phyloP scores from a whole-genome alignment of 2,329 filamentous ascomycete species.

The Ascochyta lentis region DNA sequence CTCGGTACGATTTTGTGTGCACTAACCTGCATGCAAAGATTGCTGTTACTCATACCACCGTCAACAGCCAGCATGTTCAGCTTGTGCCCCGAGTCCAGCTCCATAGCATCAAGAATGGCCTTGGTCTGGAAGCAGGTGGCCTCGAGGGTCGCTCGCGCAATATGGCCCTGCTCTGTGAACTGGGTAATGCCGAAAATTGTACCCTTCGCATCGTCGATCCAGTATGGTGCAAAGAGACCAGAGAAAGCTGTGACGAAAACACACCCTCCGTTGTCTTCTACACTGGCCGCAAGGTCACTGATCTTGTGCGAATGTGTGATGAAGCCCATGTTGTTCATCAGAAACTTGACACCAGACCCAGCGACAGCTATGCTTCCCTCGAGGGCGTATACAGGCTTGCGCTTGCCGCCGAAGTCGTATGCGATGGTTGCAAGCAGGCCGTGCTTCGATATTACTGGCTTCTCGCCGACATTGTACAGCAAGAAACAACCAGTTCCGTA shows the following conservation, averaged over 20 bases:
- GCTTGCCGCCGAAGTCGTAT: constrained; percentile 75
- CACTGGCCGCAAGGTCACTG: constrained; percentile 67
- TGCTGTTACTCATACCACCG: constrained; percentile 87
- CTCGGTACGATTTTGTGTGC: constrained; percentile 6
- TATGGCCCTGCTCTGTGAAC: constrained; percentile 83
- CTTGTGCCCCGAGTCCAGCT: constrained; percentile 78
- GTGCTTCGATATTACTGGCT: constrained; percentile 83
- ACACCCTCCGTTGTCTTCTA: constrained; percentile 80
- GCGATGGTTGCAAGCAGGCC: constrained; percentile 87
- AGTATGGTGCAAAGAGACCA: constrained; percentile 90
- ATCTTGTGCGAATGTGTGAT: constrained; percentile 68
- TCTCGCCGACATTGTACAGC: constrained; percentile 84
- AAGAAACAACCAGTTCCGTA: constrained; percentile 91
- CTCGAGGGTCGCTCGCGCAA: constrained; percentile 87
- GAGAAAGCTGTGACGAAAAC: constrained; percentile 90
- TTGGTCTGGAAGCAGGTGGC: constrained; percentile 93
- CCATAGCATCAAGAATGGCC: constrained; percentile 91
- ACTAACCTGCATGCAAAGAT: constrained; percentile 79
- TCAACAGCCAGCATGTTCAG: constrained; percentile 81
- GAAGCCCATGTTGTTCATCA: constrained; percentile 70
- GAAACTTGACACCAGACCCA: constrained; percentile 75
- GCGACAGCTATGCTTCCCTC: constrained; percentile 86
- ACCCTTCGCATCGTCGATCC: constrained; percentile 91
- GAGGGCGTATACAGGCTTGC: constrained; percentile 77
- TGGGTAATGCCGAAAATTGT: constrained; percentile 85